Percentiles rank a stretch among this genome's conserved stretches.
phyloP scores from a whole-genome alignment of 2,329 filamentous ascomycete species.

The Fusarium graminum region DNA sequence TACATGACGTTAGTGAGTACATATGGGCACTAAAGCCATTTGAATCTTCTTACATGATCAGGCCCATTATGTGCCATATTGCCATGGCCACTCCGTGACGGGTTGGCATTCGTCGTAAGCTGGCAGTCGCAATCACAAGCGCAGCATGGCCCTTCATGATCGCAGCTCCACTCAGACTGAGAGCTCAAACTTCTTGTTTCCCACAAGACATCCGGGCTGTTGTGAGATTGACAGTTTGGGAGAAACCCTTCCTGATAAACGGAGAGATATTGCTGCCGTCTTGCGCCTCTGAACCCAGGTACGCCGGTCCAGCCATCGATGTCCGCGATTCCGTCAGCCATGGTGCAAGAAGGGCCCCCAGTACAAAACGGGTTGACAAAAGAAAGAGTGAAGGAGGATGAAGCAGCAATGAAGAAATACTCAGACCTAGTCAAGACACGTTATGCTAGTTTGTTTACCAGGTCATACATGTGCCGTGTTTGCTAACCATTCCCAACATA shows the following conservation, averaged over 20 bases:
- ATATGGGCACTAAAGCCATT: neutral
- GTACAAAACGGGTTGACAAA: neutral
- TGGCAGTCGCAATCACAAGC: constrained; percentile 23
- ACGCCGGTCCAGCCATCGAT: constrained; percentile 16
- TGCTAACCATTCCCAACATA: neutral
- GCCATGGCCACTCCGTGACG: neutral
- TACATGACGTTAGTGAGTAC: neutral
- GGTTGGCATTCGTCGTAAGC: neutral
- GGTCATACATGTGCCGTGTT: constrained; percentile 23
- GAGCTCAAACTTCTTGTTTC: constrained; percentile 14
- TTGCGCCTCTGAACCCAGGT: neutral
- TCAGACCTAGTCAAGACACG: neutral
- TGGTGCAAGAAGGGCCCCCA: neutral
- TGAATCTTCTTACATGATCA: constrained; percentile 4
- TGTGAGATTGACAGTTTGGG: neutral
- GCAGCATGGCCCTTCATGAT: constrained; percentile 14
- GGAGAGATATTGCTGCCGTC: neutral
- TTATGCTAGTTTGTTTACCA: neutral
- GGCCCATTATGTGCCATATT: neutral
- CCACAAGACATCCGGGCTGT: constrained; percentile 12
- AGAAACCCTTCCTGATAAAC: neutral
- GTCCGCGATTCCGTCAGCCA: constrained; percentile 32
- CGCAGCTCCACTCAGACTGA: constrained; percentile 24
- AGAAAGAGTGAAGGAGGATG: neutral
- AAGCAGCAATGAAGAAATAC: too few relatives aligned